Percentiles rank a stretch among this genome's conserved stretches.
Evolutionary conservation across 768 basidiomycete species (phyloP).

Genomic region (Tylopilus sp.): DNA sequence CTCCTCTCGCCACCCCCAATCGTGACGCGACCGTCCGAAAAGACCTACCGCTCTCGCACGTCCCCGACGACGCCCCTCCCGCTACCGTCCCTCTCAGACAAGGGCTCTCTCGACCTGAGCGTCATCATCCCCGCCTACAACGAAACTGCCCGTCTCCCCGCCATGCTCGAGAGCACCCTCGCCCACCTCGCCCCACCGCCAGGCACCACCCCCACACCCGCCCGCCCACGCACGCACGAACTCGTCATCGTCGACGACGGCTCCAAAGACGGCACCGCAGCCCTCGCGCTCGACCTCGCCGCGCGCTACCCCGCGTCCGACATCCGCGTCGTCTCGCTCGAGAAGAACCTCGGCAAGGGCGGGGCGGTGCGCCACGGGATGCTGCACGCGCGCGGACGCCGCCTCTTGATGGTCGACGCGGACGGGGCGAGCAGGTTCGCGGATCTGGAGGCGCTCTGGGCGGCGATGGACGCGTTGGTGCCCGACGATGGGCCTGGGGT

Average conservation of each 20-base stretch:
- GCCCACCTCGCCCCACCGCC: conserved; percentile 44
- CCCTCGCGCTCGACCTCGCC: conserved; percentile 63
- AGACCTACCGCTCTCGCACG: conserved; percentile 57
- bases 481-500: conserved; percentile 52
- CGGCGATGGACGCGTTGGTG: conserved; percentile 61
- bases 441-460: conserved; percentile 79
- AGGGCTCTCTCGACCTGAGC: conserved; percentile 64
- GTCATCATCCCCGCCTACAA: conserved; percentile 93
- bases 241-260: conserved; percentile 91
- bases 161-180: conserved; percentile 79
- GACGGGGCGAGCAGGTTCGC: conserved; percentile 89
- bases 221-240: conserved; percentile 60
- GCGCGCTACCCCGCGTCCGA: conserved; percentile 50
- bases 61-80: conserved; percentile 53
- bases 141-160: conserved; percentile 76
- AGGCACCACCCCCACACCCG: conserved; percentile 3
- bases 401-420: conserved; percentile 90
- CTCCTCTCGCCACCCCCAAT: conserved; percentile 73
- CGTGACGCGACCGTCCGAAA: conserved; percentile 62
- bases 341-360: conserved; percentile 86
- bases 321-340: conserved; percentile 75
- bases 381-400: conserved; percentile 70
- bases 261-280: conserved; percentile 70
- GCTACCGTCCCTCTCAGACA: conserved; percentile 53
- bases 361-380: conserved; percentile 93